Conservation (phyloP, 1,284 basidiomycete genomes). For the Pseudozyma sp. region DNA sequence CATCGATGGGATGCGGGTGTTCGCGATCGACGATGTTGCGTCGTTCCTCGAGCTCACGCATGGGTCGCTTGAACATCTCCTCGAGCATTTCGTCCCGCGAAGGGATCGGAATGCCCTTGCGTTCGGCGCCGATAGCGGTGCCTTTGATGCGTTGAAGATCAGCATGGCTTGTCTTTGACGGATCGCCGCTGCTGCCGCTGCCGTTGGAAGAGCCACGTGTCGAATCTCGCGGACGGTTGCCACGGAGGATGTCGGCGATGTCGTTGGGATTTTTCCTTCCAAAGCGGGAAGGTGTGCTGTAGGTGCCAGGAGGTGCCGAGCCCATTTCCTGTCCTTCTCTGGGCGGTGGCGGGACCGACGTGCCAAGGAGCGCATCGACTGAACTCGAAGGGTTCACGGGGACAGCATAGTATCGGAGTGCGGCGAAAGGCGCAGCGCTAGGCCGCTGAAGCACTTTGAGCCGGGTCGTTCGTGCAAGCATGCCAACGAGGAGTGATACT, state of each 20-base stretch:
- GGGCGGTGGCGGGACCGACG: slow-evolving; percentile 53
- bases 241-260: slow-evolving; percentile 52
- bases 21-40: slow-evolving; percentile 46
- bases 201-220: slow-evolving; percentile 2
- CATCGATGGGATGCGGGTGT: slow-evolving; percentile 58
- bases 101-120: slow-evolving; percentile 43
- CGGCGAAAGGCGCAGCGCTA: neutral
- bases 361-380: slow-evolving; percentile 61
- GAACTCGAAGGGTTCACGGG: slow-evolving; percentile 58
- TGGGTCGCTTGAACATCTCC: slow-evolving; percentile 48
- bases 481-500: slow-evolving; percentile 1
- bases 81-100: slow-evolving; percentile 53
- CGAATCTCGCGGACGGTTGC: slow-evolving; percentile 19
- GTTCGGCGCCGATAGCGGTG: slow-evolving; percentile 43
- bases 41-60: slow-evolving; percentile 39
- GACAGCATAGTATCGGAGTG: slow-evolving; percentile 32
- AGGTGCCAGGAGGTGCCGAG: slow-evolving; percentile 10
- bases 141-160: slow-evolving; percentile 49
- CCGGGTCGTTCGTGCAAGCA: slow-evolving; percentile 34
- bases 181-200: slow-evolving; percentile 4
- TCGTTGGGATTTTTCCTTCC: slow-evolving; percentile 52
- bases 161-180: slow-evolving; percentile 13
- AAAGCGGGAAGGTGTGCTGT: slow-evolving; percentile 24
- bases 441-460: slow-evolving; percentile 13
- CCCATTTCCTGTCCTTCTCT: slow-evolving; percentile 22